Evolutionary conservation across 352 stramenopile species (phyloP), one percentile per base, ranked within the genome.

Genomic region (Pythium scleroteichum): DNA sequence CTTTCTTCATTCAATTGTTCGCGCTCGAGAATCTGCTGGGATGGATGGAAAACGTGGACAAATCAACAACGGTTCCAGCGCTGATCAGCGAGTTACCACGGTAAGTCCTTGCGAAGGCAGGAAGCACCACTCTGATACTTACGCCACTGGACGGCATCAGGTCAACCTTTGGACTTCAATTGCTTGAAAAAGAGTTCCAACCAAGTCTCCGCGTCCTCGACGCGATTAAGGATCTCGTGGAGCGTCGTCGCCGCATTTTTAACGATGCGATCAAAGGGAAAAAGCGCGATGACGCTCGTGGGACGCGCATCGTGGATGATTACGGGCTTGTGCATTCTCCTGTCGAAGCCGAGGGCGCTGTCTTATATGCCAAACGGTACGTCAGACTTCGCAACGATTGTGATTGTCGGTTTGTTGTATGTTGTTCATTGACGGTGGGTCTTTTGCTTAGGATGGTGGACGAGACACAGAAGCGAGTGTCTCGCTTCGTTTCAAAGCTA

Each of bases 1-100:
- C 83, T 14, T 93, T 88, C 39, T 96, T 91, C 66, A 91, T 96
- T 42, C 75, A 82, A 56, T 53, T 94, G 19, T 96, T 79, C 35
- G 88, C 83, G 22, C 63, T 96, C 9, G 71, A 92, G 3, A 75
- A 64, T 10, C 59, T 94, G 24, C 59, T 91, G 9, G n/a, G 29
- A 4, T 65, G 55, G 63, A 23, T 64, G 1, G 63, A 70, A 38
- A 1, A 62, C 24, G 50, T 50, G 14, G 54, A 64, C 42, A 17
- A 13, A 0, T n/a, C 42, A n/a, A 13, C 58, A 35, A 35, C 5
- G 29, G 29, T 35, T 33, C 54, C 62, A 22, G 17, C 24, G 5
- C 42, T 24, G 0, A 38, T 69, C 9, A 26, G 22, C 9, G 29
- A 59, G 12, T 35, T 69, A 0, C 54, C 62, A 17, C 59, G 71